Evolutionary conservation across 1,284 basidiomycete genomes (phyloP).

Genomic region (Ustilago nuda): DNA sequence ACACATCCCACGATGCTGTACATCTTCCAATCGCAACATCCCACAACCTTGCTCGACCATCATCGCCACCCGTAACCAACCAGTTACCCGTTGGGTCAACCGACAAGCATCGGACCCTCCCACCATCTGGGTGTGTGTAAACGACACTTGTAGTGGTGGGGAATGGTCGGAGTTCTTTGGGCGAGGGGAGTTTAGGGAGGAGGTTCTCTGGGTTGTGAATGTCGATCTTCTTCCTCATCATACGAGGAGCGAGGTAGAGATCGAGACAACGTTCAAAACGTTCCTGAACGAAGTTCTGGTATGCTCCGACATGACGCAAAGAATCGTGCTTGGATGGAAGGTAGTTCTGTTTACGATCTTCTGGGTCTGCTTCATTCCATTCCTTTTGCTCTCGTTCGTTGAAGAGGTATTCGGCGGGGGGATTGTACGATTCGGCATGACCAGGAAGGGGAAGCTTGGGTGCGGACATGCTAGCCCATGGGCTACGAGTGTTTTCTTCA

Average conservation of each 20-base stretch:
- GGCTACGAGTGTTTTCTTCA: slow-evolving; percentile 67
- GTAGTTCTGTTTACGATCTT: slow-evolving; percentile 91
- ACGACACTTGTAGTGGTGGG: slow-evolving; percentile 84
- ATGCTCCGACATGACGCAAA: slow-evolving; percentile 90
- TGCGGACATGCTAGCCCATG: slow-evolving; percentile 77
- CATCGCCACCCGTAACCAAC: slow-evolving; percentile 92
- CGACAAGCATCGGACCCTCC: slow-evolving; percentile 80
- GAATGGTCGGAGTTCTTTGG: slow-evolving; percentile 92
- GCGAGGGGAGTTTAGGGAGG: slow-evolving; percentile 94
- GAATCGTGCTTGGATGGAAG: slow-evolving; percentile 87
- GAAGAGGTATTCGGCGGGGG: slow-evolving; percentile 96
- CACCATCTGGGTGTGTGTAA: slow-evolving; percentile 77
- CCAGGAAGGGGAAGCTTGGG: slow-evolving; percentile 90
- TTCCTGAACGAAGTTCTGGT: slow-evolving; percentile 91
- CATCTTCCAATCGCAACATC: slow-evolving; percentile 92
- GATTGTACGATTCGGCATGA: slow-evolving; percentile 97
- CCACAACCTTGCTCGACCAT: slow-evolving; percentile 88
- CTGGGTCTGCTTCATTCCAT: slow-evolving; percentile 87
- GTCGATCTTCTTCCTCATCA: slow-evolving; percentile 71
- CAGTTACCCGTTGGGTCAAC: slow-evolving; percentile 90
- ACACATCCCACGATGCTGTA: slow-evolving; percentile 86
- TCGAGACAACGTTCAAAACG: slow-evolving; percentile 95
- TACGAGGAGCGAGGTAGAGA: slow-evolving; percentile 93
- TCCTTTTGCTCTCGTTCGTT: slow-evolving; percentile 83
- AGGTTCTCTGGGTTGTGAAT: slow-evolving; percentile 79